Conservation (phyloP, 805 yeast species). For the Candida morakotiae region DNA sequence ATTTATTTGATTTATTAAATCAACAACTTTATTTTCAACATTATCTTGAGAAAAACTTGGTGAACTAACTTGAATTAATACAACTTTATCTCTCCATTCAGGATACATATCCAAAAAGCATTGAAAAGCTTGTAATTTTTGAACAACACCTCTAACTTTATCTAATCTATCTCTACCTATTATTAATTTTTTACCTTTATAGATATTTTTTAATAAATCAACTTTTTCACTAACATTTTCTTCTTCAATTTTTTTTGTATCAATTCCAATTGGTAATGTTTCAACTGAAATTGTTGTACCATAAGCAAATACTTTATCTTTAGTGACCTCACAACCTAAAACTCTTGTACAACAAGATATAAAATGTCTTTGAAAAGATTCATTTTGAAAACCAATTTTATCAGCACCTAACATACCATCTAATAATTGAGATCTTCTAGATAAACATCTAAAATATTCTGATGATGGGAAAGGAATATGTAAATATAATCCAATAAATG, state of each 20-base stretch:
- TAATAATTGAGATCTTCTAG: constrained; percentile 75
- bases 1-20: constrained; percentile 77
- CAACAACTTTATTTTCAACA: constrained; percentile 78
- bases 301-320: constrained; percentile 58
- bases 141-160: constrained; percentile 87
- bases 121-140: constrained; percentile 88
- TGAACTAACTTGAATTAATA: constrained; percentile 85
- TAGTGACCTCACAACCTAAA: constrained; percentile 72
- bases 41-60: constrained; percentile 63
- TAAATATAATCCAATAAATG: constrained; percentile 71
- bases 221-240: constrained; percentile 66
- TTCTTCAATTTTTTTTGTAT: constrained; percentile 60
- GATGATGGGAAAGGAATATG: constrained; percentile 95
- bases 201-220: constrained; percentile 56
- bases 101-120: constrained; percentile 87
- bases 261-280: constrained; percentile 86
- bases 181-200: constrained; percentile 67
- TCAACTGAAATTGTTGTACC: constrained; percentile 74
- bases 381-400: constrained; percentile 80
- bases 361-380: constrained; percentile 85
- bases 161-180: constrained; percentile 94
- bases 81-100: constrained; percentile 83
- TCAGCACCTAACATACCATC: constrained; percentile 93
- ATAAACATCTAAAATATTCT: constrained; percentile 86
- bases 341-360: constrained; percentile 85